Evolutionary conservation across 768 basidiomycete genomes (phyloP), one percentile per base, ranked within the genome.

Genomic region (Leccinellum albellum): DNA sequence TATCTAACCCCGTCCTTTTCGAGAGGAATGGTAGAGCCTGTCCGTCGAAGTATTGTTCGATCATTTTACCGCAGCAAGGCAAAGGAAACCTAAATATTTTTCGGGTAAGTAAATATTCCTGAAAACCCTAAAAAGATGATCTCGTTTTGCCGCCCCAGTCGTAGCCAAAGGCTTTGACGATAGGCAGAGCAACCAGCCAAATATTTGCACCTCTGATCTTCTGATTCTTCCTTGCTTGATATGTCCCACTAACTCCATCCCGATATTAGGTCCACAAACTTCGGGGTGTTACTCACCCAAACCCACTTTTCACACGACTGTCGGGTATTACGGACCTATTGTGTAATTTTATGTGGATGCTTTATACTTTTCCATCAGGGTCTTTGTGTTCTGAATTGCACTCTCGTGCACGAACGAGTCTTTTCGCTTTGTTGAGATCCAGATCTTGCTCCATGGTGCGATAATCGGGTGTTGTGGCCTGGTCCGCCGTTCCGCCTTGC

Each of bases 1-100:
- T 91, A 88, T 68, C 72, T 88, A 3, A 77, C 89, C 1, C 91
- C 91, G 10, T 76, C 79, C 28, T 89, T 93, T 69, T 88, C 89
- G 4, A 76, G 89, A 56, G 56, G 75, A 4, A 62, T 87, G n/a
- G 65, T 91, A 9, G 84, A 88, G 47, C 90, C 91, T 8, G 66
- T 86, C 42, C 76, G 82, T 47, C 74, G 47, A 26, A 54, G 42
- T 21, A 54, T 71, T 31, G 26, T 64, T 24, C 62, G 60, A 23
- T 28, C 40, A 3, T 73, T 75, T 48, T 26, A 52, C 24, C 54
- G n/a, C 2, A 45, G 14, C 20, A 56, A 51, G 49, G 42, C 33
- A 49, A 28, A 4, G 23, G 6, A 31, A 5, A 23, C 14, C 6
- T 42, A 23, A 54, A 51, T 7, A 20, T n/a, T 26, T 12, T 24